Evolutionary conservation across 139 green algal species (phyloP), one percentile per base, ranked within the genome.

Genomic region (Asterochloris sp.): DNA sequence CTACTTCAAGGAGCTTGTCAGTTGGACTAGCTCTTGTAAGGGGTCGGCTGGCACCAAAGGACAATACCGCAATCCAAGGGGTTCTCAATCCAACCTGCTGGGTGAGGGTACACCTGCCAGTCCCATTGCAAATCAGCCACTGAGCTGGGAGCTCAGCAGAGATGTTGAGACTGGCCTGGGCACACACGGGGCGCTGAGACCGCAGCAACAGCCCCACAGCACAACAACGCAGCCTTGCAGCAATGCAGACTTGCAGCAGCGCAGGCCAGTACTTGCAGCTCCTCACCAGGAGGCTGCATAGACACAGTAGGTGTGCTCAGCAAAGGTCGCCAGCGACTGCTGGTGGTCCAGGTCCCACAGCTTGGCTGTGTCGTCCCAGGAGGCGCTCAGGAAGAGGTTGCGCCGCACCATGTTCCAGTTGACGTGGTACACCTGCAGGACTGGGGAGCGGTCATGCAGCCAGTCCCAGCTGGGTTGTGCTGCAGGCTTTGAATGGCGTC

Each of bases 281-380:
- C 11, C 90, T 26, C 79, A 96, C 95, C 96, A 99, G 23, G 89
- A 87, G 23, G 91, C 94, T 24, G 94, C 89, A 85, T 99, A 99
- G n/a, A 99, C 95, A 85, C 95, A 99, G 87, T 99, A 99, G 0
- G 92, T 94, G 90, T 99, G 97, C 23, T 92, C 93, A 0, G 83
- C 71, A 89, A 97, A 98, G 0, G 94, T 97, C 67, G 88, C 86
- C 84, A 96, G 82, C 0, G 91, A 92, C 12, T 67, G 74, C 74
- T 85, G 88, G 13, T 85, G 66, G 0, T 84, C 74, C n/a, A 97
- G 73, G 29, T 83, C 94, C 95, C 95, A 99, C 47, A 99, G 87
- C 89, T 98, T 98, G 64, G 98, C 87, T 11, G 89, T 97, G 91
- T 98, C 95, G 85, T 99, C 97, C 97, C 97, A 99, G 14, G 88